A percentile compares a stretch with the other conserved stretches of the same genome.
Conservation (phyloP, 2,329 filamentous ascomycete genomes). For the Colletotrichum noveboracense region DNA sequence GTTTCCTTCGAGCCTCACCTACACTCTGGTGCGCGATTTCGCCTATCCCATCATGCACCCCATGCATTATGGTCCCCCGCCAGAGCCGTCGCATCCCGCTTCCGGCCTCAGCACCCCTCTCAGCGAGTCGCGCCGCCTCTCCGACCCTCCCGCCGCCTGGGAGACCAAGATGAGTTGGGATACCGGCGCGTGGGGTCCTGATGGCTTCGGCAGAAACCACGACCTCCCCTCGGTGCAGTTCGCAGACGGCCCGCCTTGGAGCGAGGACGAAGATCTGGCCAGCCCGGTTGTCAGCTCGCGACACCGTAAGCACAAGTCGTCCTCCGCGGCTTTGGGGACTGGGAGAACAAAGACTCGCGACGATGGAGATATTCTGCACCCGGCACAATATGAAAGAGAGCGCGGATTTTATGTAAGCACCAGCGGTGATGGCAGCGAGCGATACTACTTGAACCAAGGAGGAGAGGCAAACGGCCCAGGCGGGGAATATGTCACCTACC, state of each 20-base stretch:
- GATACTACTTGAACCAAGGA: conserved; percentile 75
- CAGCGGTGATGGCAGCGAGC: conserved; percentile 73
- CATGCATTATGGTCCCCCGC: conserved; percentile 92
- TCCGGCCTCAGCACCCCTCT: conserved; percentile 86
- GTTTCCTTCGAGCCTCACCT: conserved; percentile 84
- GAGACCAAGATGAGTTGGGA: conserved; percentile 70
- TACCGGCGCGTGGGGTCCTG: conserved; percentile 49
- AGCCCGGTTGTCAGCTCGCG: conserved; percentile 87
- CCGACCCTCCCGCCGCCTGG: conserved; percentile 80
- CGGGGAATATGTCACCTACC: conserved; percentile 82
- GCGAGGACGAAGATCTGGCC: conserved; percentile 93
- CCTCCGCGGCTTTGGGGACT: conserved; percentile 55
- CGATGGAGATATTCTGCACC: conserved; percentile 44
- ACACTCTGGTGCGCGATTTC: conserved; percentile 94
- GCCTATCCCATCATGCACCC: conserved; percentile 85
- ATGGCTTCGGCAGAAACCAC: conserved; percentile 59
- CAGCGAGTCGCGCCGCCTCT: conserved; percentile 81
- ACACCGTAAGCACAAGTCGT: conserved; percentile 85
- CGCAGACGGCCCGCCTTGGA: conserved; percentile 89
- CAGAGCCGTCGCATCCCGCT: conserved; percentile 70
- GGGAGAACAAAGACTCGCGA: conserved; percentile 46
- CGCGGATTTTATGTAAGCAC: conserved; percentile 71
- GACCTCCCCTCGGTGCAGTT: conserved; percentile 85
- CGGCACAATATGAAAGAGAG: conserved; percentile 61
- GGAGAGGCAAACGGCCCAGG: conserved; percentile 77